Percentiles rank a stretch among this genome's conserved stretches.
Conservation (phyloP, 2,329 filamentous ascomycete genomes). For the Trichoderma oligosporum region DNA sequence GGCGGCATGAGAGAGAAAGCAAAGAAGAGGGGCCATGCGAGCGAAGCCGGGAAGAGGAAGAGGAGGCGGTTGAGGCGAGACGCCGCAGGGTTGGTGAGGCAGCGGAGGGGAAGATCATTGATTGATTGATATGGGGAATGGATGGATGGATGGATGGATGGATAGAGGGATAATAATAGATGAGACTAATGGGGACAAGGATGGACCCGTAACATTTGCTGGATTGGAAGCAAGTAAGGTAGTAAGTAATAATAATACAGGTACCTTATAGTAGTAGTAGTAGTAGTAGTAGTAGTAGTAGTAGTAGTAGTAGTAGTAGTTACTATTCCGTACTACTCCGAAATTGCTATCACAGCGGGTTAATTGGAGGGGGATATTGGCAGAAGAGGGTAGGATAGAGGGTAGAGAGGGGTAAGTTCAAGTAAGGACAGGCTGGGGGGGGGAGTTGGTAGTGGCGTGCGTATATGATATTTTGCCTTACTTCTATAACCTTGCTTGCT, state of each 20-base stretch:
- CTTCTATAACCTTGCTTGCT: background rate
- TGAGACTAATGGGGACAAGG: background rate
- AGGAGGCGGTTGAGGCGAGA: slow-evolving; percentile 18
- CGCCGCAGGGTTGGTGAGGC: slow-evolving; percentile 24
- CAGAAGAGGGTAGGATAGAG: background rate
- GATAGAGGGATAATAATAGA: too few relatives aligned
- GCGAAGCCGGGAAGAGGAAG: slow-evolving; percentile 16
- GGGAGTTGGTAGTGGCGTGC: slow-evolving; percentile 2
- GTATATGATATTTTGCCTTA: background rate
- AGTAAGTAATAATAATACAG: too few relatives aligned
- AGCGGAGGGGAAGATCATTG: slow-evolving; percentile 17
- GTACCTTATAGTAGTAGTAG: too few relatives aligned
- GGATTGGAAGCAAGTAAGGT: too few relatives aligned
- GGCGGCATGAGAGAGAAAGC: slow-evolving; percentile 27
- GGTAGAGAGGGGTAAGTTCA: background rate
- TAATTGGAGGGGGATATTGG: background rate
- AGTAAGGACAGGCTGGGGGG: background rate
- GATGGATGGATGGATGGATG: background rate
- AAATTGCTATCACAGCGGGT: too few relatives aligned
- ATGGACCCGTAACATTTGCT: too few relatives aligned
- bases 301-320: too few relatives aligned
- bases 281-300: too few relatives aligned
- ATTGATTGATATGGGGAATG: slow-evolving; percentile 13
- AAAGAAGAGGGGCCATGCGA: slow-evolving; percentile 21
- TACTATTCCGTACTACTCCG: too few relatives aligned